Evolutionary conservation across 495 filamentous ascomycete genomes (phyloP), one percentile per base, ranked within the genome.

Genomic region (Cudoniella acicularis): DNA sequence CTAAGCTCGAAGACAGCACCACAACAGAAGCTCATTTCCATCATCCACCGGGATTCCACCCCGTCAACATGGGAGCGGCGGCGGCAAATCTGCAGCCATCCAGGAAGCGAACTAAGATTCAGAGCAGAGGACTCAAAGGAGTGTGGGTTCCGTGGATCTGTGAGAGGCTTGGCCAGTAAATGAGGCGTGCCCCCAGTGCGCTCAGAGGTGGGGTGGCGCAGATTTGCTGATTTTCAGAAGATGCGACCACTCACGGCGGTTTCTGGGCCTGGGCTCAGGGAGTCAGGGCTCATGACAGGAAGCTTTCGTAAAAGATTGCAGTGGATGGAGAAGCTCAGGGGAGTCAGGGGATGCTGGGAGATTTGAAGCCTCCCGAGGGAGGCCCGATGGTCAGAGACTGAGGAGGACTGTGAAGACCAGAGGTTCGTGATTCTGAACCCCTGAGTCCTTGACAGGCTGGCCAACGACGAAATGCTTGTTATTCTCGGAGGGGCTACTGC

Each of bases 31-130:
- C 52, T 42, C 30, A 42, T 45, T 42, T 45, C 52, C 13, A 41
- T 18, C 52, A 54, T 11, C 16, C 2, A 6, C 8, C 16, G 8
- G 36, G 9, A 41, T 16, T 9, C 36, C 9, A 4, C 20, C n/a
- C 17, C 24, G 10, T 49, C 8, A 18, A 56, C 56, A 58, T 51
- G 49, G 46, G 54, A 11, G n/a, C 17, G 11, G 16, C 24, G 22
- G 47, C 56, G 49, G 56, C 56, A 58, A 52, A 54, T 54, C 52
- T 54, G 11, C 36, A 45, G 23, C 52, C 6, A 54, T 42, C 27
- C 47, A 49, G 47, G 17, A 49, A 49, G 30, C 30, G 30, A 36
- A 36, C 30, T 36, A 13, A 36, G 30, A 36, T 36, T 36, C 30
- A 36, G 6, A 36, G 30, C n/a, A n/a, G n/a, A n/a, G n/a, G n/a